phyloP scores from a whole-genome alignment of 1,284 basidiomycete genomes.

The Papiliotrema terrestris region DNA sequence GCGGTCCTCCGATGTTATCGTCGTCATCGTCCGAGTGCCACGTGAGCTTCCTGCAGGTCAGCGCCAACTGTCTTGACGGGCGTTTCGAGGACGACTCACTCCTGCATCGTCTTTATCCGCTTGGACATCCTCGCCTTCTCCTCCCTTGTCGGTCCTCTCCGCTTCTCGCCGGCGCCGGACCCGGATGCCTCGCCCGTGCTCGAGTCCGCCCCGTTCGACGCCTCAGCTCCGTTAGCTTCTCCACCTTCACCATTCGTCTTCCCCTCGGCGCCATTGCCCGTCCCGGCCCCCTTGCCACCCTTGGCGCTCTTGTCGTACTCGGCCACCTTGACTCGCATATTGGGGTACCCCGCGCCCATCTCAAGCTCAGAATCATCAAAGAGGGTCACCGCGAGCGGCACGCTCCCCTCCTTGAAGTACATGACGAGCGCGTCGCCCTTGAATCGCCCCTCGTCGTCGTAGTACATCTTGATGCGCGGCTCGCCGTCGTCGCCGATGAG shows the following conservation, averaged over 20 bases:
- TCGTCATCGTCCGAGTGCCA: conserved; percentile 42
- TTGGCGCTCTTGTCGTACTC: conserved; percentile 59
- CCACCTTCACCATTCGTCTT: no score
- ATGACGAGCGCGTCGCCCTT: conserved; percentile 94
- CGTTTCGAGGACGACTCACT: conserved; percentile 55
- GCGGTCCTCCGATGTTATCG: conserved; percentile 31
- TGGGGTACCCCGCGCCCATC: conserved; percentile 62
- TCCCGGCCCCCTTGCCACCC: conserved; percentile 65
- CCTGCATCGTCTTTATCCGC: conserved; percentile 84
- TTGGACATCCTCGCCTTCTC: conserved; percentile 77
- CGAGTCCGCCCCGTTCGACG: conserved; percentile 12
- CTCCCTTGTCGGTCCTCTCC: conserved; percentile 60
- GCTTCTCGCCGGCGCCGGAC: conserved; percentile 67
- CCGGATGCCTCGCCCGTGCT: conserved; percentile 53
- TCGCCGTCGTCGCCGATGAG: conserved; percentile 85
- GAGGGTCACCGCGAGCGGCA: conserved; percentile 76
- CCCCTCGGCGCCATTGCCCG: no score
- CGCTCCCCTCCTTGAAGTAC: conserved; percentile 96
- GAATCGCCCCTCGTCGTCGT: conserved; percentile 81
- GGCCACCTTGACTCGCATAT: conserved; percentile 80
- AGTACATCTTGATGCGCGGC: conserved; percentile 90
- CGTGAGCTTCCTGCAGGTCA: conserved; percentile 53
- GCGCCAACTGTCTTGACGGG: conserved; percentile 42
- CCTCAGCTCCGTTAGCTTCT: no score
- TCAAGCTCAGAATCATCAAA: conserved; percentile 90